Evolutionary conservation across 225 moss, liverwort and hornwort genomes (phyloP).

Genomic region (Physcomitrium patens): DNA sequence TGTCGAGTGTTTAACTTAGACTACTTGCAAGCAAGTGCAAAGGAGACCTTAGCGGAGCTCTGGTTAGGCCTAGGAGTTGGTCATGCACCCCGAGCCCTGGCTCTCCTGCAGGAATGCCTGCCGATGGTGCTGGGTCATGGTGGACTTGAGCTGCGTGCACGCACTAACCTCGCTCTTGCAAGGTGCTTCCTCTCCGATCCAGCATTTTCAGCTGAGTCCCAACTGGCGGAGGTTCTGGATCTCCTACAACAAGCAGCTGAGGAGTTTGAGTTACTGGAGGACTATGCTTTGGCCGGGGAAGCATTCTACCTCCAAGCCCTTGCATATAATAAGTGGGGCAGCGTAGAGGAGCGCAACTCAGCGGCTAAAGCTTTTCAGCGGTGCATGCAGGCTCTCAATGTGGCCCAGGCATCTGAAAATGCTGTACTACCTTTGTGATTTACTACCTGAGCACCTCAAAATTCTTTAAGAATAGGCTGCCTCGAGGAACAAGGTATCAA

Average conservation of each 20-base stretch:
- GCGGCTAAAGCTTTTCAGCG: conserved; percentile 61
- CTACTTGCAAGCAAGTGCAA: conserved; percentile 73
- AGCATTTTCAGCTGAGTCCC: conserved; percentile 41
- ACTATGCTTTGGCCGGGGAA: conserved; percentile 66
- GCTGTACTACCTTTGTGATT: conserved; percentile 50
- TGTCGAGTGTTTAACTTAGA: conserved; percentile 82
- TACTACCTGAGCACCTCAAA: not conserved
- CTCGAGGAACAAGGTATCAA: not conserved
- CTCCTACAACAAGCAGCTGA: conserved; percentile 71
- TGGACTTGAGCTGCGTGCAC: conserved; percentile 75
- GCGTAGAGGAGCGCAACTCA: conserved; percentile 62
- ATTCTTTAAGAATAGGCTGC: conserved; percentile 2
- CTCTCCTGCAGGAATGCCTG: conserved; percentile 83
- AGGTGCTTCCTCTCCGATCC: conserved; percentile 72
- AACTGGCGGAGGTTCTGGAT: conserved; percentile 62
- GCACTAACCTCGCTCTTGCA: conserved; percentile 77
- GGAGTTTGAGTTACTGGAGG: conserved; percentile 66
- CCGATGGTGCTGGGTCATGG: conserved; percentile 90
- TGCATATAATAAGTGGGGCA: conserved; percentile 59
- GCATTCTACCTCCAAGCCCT: conserved; percentile 83
- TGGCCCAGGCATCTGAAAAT: conserved; percentile 48
- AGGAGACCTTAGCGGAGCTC: conserved; percentile 80
- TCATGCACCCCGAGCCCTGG: conserved; percentile 64
- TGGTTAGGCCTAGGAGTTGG: conserved; percentile 83
- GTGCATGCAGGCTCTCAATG: conserved; percentile 48